Evolutionary conservation across 2,329 filamentous ascomycete species (phyloP), one percentile per base, ranked within the genome.

Genomic region (Dactylella cylindrospora): DNA sequence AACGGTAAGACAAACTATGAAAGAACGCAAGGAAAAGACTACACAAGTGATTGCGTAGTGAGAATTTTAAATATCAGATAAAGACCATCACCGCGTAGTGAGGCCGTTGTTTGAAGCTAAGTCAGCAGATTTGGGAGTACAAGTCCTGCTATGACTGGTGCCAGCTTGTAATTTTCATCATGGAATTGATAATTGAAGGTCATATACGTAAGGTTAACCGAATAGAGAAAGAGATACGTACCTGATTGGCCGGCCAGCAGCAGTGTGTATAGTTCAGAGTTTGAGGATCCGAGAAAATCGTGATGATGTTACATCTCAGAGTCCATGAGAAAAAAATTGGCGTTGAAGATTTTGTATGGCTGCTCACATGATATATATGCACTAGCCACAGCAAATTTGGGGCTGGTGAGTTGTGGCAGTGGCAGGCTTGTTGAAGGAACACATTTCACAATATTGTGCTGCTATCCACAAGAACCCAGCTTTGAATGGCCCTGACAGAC

Each of bases 71-170:
- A 22, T 46, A 41, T 61, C 55, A 61, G 55, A 53, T 41, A 53
- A 47, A 47, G 55, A 52, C 55, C 55, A 20, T 61, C 46, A 61
- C 54, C 46, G 54, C 54, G 54, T 45, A 60, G 54, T 60, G 54
- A 53, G 55, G 55, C 55, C 55, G 39, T n/a, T n/a, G n/a, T 29
- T 17, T 41, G 47, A 55, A 64, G 57, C 57, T 62, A 64, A 46
- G 57, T 64, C 57, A 49, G 57, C 57, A 64, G 49, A 54, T 49
- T 35, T 44, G 50, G 50, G 57, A 64, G 57, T 64, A 64, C 57
- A 64, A 64, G 35, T 64, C 57, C 50, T 61, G 55, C 57, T 64
- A 50, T 44, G 57, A 64, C 57, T 64, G 57, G 57, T 64, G 57
- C 57, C 57, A 64, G 57, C 57, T 62, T 54, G 32, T 49, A 44